These are phyloP conservation scores for Penicillium manginii DNA, from an alignment of 495 filamentous ascomycete species.

Conservation along the genomic window DNA sequence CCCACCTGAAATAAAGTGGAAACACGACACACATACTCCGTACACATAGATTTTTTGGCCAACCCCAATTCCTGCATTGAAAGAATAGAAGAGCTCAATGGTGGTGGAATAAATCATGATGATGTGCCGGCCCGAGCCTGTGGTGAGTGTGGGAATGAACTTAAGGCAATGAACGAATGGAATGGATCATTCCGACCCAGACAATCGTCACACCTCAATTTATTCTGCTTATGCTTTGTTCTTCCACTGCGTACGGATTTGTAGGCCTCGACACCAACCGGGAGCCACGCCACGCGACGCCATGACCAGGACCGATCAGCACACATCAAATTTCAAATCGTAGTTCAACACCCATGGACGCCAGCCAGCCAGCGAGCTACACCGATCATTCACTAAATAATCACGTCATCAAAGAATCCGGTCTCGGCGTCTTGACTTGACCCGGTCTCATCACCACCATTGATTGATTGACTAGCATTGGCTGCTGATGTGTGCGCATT, in stretches of 20 bases:
- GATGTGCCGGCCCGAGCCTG: slow-evolving; percentile 1
- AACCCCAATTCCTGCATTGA: neutral
- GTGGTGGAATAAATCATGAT: neutral
- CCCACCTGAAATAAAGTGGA: neutral
- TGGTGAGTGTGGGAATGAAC: neutral
- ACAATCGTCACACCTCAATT: neutral
- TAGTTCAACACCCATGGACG: neutral
- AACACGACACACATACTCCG: neutral
- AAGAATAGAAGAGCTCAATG: neutral
- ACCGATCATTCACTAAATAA: neutral
- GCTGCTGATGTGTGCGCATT: too few relatives aligned
- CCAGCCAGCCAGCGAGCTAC: neutral
- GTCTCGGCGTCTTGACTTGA: neutral
- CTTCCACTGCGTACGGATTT: too few relatives aligned
- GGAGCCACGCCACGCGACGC: neutral
- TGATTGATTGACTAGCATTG: neutral
- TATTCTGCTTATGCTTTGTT: neutral
- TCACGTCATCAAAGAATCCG: slow-evolving; percentile 1
- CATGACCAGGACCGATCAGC: neutral
- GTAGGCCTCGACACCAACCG: neutral
- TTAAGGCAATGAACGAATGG: neutral
- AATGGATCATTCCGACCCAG: neutral
- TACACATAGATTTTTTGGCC: neutral
- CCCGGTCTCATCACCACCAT: neutral
- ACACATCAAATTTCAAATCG: neutral